These are phyloP conservation scores for Tolypocladium album DNA, from an alignment of 2,329 filamentous ascomycete genomes.

Conservation along the genomic window DNA sequence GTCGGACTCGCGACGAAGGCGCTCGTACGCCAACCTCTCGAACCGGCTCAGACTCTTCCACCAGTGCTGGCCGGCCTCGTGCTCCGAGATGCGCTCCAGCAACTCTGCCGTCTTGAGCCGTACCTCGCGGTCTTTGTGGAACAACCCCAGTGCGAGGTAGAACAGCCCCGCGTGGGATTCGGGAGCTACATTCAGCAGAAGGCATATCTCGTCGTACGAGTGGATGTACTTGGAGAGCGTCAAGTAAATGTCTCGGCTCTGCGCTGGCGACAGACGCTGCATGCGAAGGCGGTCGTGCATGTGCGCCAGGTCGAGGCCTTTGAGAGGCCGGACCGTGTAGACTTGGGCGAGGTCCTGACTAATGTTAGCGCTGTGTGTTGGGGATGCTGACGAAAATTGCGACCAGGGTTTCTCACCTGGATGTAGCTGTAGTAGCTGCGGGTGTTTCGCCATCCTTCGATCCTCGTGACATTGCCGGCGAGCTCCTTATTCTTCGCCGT, in stretches of 20 bases:
- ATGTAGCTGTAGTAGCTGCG: conserved; percentile 94
- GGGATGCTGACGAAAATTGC: background rate
- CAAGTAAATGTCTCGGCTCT: conserved; percentile 77
- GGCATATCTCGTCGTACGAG: conserved; percentile 75
- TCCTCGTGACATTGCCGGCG: conserved; percentile 80
- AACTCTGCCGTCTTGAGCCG: conserved; percentile 67
- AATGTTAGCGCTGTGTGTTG: background rate
- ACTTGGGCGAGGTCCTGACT: conserved; percentile 52
- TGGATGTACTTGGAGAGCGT: conserved; percentile 66
- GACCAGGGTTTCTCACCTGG: conserved; percentile 42
- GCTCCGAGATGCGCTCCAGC: conserved; percentile 69
- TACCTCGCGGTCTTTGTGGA: conserved; percentile 78
- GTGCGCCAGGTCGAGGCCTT: conserved; percentile 79
- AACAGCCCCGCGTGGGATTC: conserved; percentile 84
- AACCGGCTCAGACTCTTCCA: conserved; percentile 82
- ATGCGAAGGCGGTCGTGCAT: conserved; percentile 84
- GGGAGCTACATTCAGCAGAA: conserved; percentile 71
- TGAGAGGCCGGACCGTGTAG: conserved; percentile 56
- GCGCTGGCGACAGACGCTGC: conserved; percentile 63
- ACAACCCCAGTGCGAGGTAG: conserved; percentile 81
- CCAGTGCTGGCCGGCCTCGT: conserved; percentile 89
- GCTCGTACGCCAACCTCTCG: conserved; percentile 73
- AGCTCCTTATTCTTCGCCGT: conserved; percentile 71
- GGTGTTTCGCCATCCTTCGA: conserved; percentile 95
- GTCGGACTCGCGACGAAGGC: conserved; percentile 60